Evolutionary conservation across 441 rosid species (phyloP).

Genomic region (Brassica hybrid): DNA sequence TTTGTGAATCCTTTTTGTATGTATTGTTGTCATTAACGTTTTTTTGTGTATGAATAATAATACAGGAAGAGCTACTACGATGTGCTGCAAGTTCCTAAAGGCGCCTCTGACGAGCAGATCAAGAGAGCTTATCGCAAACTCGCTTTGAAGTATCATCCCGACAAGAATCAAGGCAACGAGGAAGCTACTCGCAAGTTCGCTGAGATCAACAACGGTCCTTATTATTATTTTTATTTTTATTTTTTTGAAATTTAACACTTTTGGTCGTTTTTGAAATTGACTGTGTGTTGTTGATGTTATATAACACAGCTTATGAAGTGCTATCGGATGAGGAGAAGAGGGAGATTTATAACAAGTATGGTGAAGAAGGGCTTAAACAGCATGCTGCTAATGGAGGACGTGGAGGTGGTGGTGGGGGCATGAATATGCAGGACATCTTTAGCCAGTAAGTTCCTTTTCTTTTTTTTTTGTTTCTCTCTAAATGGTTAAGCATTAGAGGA

Average conservation of each 20-base stretch:
- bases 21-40: not conserved
- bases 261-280: not conserved
- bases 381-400: conserved; percentile 85
- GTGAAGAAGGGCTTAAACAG: conserved; percentile 95
- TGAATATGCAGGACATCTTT: conserved; percentile 76
- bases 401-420: conserved; percentile 59
- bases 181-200: conserved; percentile 90
- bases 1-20: not conserved
- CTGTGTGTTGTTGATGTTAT: not conserved
- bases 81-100: conserved; percentile 79
- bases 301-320: conserved; percentile 87
- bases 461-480: too few relatives aligned
- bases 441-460: conserved; percentile 46
- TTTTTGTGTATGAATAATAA: not conserved
- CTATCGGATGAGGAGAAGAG: conserved; percentile 85
- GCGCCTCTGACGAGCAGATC: conserved; percentile 96
- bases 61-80: conserved; percentile 91
- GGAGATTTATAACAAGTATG: conserved; percentile 77
- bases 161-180: conserved; percentile 94
- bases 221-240: conserved; percentile 5
- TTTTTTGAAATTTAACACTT: too few relatives aligned
- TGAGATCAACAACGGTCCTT: conserved; percentile 75
- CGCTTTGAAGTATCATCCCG: conserved; percentile 97
- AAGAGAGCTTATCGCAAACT: conserved; percentile 93
- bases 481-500: too few relatives aligned